Evolutionary conservation across 495 filamentous ascomycete species (phyloP).

Genomic region (Letharia columbiana): DNA sequence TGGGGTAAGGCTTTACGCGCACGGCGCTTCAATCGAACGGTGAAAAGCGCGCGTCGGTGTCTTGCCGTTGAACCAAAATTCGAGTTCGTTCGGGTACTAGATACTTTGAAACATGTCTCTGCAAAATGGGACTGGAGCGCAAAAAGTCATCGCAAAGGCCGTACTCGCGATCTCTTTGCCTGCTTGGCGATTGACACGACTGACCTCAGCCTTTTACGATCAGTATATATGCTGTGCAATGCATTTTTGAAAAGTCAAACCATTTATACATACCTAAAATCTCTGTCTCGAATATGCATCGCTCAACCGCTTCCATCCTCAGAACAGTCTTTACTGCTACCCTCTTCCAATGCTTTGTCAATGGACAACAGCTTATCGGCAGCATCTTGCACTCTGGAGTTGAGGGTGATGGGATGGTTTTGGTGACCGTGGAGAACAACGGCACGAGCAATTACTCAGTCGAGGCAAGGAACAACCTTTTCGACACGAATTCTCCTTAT

Average conservation of each 20-base stretch:
- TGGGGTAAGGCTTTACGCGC: background rate
- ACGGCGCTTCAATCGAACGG: background rate
- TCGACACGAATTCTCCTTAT: conserved; percentile 6
- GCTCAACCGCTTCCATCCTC: conserved; percentile 3
- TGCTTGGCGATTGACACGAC: background rate
- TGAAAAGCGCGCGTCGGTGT: background rate
- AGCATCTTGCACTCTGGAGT: background rate
- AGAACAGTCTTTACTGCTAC: background rate
- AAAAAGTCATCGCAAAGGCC: background rate
- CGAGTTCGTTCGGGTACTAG: background rate
- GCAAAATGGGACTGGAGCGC: background rate
- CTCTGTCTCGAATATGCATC: background rate
- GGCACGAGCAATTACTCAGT: conserved; percentile 12
- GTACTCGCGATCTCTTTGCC: background rate
- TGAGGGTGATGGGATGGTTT: background rate
- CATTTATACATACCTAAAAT: background rate
- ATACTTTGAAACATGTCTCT: background rate
- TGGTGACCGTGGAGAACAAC: conserved; percentile 12
- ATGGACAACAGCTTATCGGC: background rate
- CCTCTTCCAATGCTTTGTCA: background rate
- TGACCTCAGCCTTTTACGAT: background rate
- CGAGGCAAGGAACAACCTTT: conserved; percentile 15
- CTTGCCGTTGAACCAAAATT: background rate
- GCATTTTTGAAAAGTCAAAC: background rate
- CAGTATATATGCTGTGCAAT: conserved; percentile 1